Percentiles rank a stretch among this genome's conserved stretches.
Conservation (phyloP, 1,139 yeast species). For the Zygotorulaspora mrakii region DNA sequence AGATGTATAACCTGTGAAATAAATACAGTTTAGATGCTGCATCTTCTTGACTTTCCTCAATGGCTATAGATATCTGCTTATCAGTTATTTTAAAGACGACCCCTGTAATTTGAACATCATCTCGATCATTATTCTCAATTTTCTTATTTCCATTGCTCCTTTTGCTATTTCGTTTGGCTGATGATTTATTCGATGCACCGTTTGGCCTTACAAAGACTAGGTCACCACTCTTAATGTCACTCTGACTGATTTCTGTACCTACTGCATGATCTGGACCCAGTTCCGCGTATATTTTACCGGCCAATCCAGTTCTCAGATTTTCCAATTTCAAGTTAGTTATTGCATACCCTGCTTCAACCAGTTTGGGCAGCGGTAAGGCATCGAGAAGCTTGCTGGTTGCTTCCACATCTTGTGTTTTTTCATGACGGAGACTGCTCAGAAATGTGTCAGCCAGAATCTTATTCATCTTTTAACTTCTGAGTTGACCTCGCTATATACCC, state of each 20-base stretch:
- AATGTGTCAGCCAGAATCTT: slow-evolving; percentile 44
- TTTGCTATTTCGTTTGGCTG: slow-evolving; percentile 9
- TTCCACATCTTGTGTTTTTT: slow-evolving; percentile 56
- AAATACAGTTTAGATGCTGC: slow-evolving; percentile 42
- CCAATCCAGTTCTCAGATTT: slow-evolving; percentile 70
- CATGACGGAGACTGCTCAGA: slow-evolving; percentile 51
- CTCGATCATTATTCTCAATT: slow-evolving; percentile 18
- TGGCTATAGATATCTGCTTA: slow-evolving; percentile 51
- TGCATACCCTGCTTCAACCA: slow-evolving; percentile 72
- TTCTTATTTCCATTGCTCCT: slow-evolving; percentile 9
- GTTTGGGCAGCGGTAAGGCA: slow-evolving; percentile 56
- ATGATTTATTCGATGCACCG: slow-evolving; percentile 4
- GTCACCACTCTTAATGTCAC: slow-evolving; percentile 73
- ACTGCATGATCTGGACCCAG: slow-evolving; percentile 58
- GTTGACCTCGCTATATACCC: too few species aligned
- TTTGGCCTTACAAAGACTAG: slow-evolving; percentile 45
- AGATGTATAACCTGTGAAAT: slow-evolving; percentile 51
- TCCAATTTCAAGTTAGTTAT: slow-evolving; percentile 58
- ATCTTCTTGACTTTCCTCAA: slow-evolving; percentile 55
- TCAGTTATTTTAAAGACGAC: slow-evolving; percentile 42
- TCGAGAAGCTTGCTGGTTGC: slow-evolving; percentile 50
- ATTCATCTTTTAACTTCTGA: slow-evolving; percentile 28
- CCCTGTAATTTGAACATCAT: slow-evolving; percentile 26
- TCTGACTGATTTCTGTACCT: slow-evolving; percentile 46
- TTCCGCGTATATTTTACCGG: slow-evolving; percentile 69